phyloP scores from a whole-genome alignment of 2,329 filamentous ascomycete species.

The Fusarium sp. region DNA sequence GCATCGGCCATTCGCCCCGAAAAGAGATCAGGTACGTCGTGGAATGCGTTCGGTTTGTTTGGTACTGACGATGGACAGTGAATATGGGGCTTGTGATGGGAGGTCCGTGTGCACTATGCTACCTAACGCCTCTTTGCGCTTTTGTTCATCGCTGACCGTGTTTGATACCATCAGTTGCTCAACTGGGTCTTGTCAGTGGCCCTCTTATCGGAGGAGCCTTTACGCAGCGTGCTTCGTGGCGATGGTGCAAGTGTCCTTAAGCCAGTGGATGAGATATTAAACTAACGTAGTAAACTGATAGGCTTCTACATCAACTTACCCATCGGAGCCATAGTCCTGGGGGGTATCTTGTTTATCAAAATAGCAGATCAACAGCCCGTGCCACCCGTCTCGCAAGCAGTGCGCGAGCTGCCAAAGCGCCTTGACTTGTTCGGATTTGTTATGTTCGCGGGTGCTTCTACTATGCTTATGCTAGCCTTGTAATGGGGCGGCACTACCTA shows the following conservation, averaged over 20 bases:
- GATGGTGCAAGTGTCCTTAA: background rate
- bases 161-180: background rate
- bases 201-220: background rate
- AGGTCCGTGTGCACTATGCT: background rate
- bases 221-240: background rate
- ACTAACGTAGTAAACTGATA: background rate
- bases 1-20: background rate
- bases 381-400: background rate
- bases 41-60: background rate
- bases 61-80: background rate
- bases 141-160: background rate
- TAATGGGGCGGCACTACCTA: background rate
- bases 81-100: background rate
- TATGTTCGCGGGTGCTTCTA: background rate
- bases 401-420: background rate
- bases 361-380: background rate
- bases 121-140: background rate
- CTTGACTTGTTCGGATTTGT: background rate
- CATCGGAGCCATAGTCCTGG: background rate
- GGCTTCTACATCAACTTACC: background rate
- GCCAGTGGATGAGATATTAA: background rate
- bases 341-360: background rate
- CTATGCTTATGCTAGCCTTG: background rate
- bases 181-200: background rate
- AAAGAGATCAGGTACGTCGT: background rate